phyloP scores from a whole-genome alignment of 2,329 filamentous ascomycete genomes.

The Endocalyx cinctus region DNA sequence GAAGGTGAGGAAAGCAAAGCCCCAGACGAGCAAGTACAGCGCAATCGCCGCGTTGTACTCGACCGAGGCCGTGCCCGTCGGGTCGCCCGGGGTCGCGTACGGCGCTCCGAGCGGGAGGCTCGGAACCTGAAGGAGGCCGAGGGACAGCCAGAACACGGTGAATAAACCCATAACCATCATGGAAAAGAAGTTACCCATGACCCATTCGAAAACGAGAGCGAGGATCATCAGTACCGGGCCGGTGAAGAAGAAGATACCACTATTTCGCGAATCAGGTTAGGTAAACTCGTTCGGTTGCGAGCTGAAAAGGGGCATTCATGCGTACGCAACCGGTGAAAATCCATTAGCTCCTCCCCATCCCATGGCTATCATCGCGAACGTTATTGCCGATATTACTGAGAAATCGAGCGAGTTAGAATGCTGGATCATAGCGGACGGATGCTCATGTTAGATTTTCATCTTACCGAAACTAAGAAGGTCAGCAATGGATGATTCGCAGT shows the following conservation, averaged over 20 bases:
- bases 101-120: slow-evolving; percentile 40
- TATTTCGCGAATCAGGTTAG: too few species aligned
- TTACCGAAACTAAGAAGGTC: too few species aligned
- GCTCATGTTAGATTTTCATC: background rate
- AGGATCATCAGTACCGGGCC: slow-evolving; percentile 46
- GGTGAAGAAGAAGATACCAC: slow-evolving; percentile 34
- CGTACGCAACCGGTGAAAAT: slow-evolving; percentile 30
- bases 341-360: slow-evolving; percentile 32
- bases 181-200: slow-evolving; percentile 45
- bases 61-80: slow-evolving; percentile 36
- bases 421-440: background rate
- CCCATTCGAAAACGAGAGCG: slow-evolving; percentile 47
- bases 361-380: slow-evolving; percentile 33
- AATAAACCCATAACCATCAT: slow-evolving; percentile 52
- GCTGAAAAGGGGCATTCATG: too few species aligned
- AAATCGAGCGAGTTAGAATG: slow-evolving; percentile 14
- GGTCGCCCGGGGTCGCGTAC: slow-evolving; percentile 39
- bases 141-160: slow-evolving; percentile 45
- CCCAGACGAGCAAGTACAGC: slow-evolving; percentile 48
- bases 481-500: too few species aligned
- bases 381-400: slow-evolving; percentile 33
- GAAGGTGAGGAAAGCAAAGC: slow-evolving; percentile 46
- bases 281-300: too few species aligned
- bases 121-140: slow-evolving; percentile 47
- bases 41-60: slow-evolving; percentile 46